These are phyloP conservation scores for Ceratocystiopsis brevicomis DNA, from an alignment of 2,329 filamentous ascomycete species.

Conservation along the genomic window DNA sequence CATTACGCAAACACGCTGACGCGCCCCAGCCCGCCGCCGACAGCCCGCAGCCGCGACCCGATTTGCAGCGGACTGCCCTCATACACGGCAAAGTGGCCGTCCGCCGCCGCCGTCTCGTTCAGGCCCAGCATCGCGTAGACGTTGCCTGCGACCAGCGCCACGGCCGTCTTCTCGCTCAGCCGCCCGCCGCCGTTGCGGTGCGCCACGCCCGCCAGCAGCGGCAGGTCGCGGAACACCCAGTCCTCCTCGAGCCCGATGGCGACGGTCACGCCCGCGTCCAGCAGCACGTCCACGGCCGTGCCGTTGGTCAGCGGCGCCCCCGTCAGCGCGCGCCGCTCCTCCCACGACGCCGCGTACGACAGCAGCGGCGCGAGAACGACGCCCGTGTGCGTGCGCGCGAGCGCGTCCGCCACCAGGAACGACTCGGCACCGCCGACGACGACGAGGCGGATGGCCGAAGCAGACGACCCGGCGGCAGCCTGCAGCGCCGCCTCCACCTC, in stretches of 20 bases:
- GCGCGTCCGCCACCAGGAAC: conserved; percentile 36
- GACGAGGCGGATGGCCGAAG: conserved; percentile 25
- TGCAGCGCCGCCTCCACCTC: conserved; percentile 26
- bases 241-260: conserved; percentile 42
- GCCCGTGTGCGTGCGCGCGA: conserved; percentile 35
- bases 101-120: conserved; percentile 9
- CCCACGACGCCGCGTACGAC: conserved; percentile 36
- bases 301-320: conserved; percentile 49
- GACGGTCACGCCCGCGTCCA: conserved; percentile 37
- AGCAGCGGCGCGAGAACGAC: conserved; percentile 42
- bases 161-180: conserved; percentile 32
- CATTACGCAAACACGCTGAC: conserved; percentile 5
- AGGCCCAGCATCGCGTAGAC: conserved; percentile 38
- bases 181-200: conserved; percentile 36
- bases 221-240: conserved; percentile 41
- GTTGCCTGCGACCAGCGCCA: conserved; percentile 37
- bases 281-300: conserved; percentile 36
- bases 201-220: conserved; percentile 39
- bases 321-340: conserved; percentile 39
- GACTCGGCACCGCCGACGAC: conserved; percentile 46
- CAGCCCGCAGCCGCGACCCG: conserved; percentile 33
- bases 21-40: conserved; percentile 24
- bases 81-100: conserved; percentile 37
- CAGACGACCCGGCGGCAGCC: conserved; percentile 4
- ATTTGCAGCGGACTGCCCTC: conserved; percentile 46